Conservation (phyloP, 1,284 basidiomycete species). For the Sparassis latifolia region DNA sequence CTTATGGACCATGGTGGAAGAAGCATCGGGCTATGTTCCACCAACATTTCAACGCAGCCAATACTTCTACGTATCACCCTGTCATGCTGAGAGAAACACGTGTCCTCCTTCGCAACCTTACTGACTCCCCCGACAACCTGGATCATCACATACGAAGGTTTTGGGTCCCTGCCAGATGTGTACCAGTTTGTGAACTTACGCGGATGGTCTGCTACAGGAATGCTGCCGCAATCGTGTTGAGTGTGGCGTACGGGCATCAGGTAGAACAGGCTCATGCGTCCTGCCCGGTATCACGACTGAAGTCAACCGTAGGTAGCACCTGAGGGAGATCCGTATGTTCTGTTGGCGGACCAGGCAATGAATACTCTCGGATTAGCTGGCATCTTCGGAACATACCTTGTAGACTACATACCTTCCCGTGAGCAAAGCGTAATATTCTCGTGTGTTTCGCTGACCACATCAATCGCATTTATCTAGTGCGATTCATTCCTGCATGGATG, state of each 20-base stretch:
- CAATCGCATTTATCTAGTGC: slow-evolving; percentile 11
- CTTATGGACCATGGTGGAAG: slow-evolving; percentile 35
- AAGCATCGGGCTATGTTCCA: slow-evolving; percentile 39
- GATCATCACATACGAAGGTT: slow-evolving; percentile 16
- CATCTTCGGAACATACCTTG: slow-evolving; percentile 23
- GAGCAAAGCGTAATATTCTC: neutral
- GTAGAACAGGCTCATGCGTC: neutral
- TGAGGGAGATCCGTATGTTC: slow-evolving; percentile 37
- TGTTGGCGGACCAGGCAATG: slow-evolving; percentile 30
- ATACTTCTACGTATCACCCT: slow-evolving; percentile 27
- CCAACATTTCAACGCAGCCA: slow-evolving; percentile 33
- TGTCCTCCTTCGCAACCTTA: slow-evolving; percentile 19
- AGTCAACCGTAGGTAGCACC: slow-evolving; percentile 18
- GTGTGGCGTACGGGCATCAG: slow-evolving; percentile 23
- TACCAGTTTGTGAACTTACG: neutral
- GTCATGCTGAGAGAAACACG: slow-evolving; percentile 34
- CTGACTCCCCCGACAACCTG: slow-evolving; percentile 11
- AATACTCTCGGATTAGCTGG: slow-evolving; percentile 18
- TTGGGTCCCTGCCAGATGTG: neutral
- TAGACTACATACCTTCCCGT: slow-evolving; percentile 25
- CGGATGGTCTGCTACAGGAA: slow-evolving; percentile 7
- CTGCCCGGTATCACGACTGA: neutral
- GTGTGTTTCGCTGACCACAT: neutral
- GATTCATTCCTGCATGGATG: slow-evolving; percentile 18
- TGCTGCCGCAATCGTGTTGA: slow-evolving; percentile 18